A percentile compares a stretch with the other conserved stretches of the same genome.
These are phyloP conservation scores for Cladorrhinum sp. DNA, from an alignment of 2,329 filamentous ascomycete species.

Conservation along the genomic window DNA sequence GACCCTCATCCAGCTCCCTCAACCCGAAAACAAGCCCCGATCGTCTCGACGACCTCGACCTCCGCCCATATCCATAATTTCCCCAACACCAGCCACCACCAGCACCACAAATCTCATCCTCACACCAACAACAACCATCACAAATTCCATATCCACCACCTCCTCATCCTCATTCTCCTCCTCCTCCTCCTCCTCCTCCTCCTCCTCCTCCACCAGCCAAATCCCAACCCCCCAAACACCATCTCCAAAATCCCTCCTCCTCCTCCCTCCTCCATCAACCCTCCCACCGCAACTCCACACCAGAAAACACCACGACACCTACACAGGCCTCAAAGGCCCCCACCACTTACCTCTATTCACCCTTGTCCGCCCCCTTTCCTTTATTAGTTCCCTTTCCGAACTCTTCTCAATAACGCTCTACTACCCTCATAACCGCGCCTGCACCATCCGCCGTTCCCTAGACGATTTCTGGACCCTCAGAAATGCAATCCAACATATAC, in stretches of 20 bases:
- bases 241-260: neutral
- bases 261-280: constrained; percentile 8
- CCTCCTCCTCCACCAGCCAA: neutral
- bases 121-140: neutral
- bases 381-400: neutral
- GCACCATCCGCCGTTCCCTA: constrained; percentile 30
- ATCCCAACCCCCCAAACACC: constrained; percentile 1
- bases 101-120: neutral
- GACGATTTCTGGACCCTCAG: constrained; percentile 29
- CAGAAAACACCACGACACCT: constrained; percentile 31
- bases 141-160: neutral
- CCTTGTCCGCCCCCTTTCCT: neutral
- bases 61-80: neutral
- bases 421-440: constrained; percentile 33
- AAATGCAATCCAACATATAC: neutral
- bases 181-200: neutral
- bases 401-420: constrained; percentile 30
- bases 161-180: neutral
- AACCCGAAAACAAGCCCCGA: neutral
- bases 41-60: neutral
- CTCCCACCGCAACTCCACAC: constrained; percentile 32
- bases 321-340: constrained; percentile 29
- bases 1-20: neutral
- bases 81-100: neutral
- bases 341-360: constrained; percentile 27